Evolutionary conservation across 2,329 filamentous ascomycete species (phyloP).

Genomic region (Domatiomyces catenatus): DNA sequence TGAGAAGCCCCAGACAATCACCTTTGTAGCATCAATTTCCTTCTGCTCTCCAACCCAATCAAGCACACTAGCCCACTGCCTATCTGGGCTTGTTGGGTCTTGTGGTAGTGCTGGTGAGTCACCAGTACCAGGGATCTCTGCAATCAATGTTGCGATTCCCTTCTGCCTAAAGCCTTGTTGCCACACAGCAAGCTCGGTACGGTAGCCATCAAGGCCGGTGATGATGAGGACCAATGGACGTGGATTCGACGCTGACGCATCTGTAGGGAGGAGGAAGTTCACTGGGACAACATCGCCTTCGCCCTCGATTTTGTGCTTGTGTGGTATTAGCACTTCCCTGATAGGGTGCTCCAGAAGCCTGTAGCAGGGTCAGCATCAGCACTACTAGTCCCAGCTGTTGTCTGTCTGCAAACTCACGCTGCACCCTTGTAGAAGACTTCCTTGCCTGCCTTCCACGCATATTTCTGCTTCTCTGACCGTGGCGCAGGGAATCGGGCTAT

Average conservation of each 20-base stretch:
- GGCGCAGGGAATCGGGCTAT: constrained; percentile 51
- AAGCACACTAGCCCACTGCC: constrained; percentile 38
- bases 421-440: constrained; percentile 17
- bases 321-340: constrained; percentile 46
- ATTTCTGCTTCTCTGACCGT: constrained; percentile 15
- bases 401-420: constrained; percentile 9
- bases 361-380: constrained; percentile 3
- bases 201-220: constrained; percentile 44
- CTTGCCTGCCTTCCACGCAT: constrained; percentile 16
- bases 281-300: constrained; percentile 44
- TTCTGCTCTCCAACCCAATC: constrained; percentile 37
- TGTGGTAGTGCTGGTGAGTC: constrained; percentile 50
- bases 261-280: constrained; percentile 47
- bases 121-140: constrained; percentile 52
- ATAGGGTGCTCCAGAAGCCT: constrained; percentile 33
- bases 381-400: neutral
- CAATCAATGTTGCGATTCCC: constrained; percentile 41
- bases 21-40: constrained; percentile 32
- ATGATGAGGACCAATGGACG: constrained; percentile 41
- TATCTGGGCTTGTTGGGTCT: constrained; percentile 43
- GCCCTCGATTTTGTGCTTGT: constrained; percentile 33
- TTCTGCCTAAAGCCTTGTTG: constrained; percentile 20
- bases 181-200: constrained; percentile 32
- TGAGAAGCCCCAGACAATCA: constrained; percentile 40
- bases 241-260: constrained; percentile 27